Conservation (phyloP, 1,284 basidiomycete species). For the Sutorius eximius region DNA sequence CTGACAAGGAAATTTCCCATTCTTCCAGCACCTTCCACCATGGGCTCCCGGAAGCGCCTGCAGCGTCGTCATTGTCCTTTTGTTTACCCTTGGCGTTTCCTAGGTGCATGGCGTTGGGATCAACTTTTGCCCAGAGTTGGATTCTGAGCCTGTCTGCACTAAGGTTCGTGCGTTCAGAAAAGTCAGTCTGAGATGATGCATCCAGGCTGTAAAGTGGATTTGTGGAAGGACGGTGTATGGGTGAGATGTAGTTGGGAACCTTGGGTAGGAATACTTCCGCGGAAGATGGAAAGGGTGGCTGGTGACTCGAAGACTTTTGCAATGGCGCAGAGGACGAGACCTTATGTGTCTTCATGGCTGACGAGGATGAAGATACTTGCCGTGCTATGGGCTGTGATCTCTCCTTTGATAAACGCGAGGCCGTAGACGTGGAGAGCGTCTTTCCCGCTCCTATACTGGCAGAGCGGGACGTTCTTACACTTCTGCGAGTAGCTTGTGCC, state of each 20-base stretch:
- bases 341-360: conserved; percentile 23
- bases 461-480: conserved; percentile 8
- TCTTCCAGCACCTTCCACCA: conserved; percentile 67
- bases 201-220: conserved; percentile 73
- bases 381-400: conserved; percentile 21
- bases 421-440: conserved; percentile 4
- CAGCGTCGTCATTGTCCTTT: conserved; percentile 33
- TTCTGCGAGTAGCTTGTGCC: conserved; percentile 15
- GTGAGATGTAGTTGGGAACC: conserved; percentile 67
- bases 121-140: conserved; percentile 58
- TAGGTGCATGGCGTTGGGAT: not conserved
- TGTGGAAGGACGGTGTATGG: conserved; percentile 69
- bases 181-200: conserved; percentile 43
- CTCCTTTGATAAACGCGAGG: conserved; percentile 14
- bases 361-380: conserved; percentile 18
- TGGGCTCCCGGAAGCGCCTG: conserved; percentile 13
- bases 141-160: conserved; percentile 51
- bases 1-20: conserved; percentile 65
- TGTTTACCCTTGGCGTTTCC: conserved; percentile 45
- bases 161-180: conserved; percentile 48
- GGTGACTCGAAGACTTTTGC: conserved; percentile 22
- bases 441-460: conserved; percentile 21
- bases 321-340: conserved; percentile 26
- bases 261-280: conserved; percentile 17
- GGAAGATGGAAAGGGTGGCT: conserved; percentile 26